Evolutionary conservation across 2,329 filamentous ascomycete species (phyloP).

Genomic region (Xylariaceae sp.): DNA sequence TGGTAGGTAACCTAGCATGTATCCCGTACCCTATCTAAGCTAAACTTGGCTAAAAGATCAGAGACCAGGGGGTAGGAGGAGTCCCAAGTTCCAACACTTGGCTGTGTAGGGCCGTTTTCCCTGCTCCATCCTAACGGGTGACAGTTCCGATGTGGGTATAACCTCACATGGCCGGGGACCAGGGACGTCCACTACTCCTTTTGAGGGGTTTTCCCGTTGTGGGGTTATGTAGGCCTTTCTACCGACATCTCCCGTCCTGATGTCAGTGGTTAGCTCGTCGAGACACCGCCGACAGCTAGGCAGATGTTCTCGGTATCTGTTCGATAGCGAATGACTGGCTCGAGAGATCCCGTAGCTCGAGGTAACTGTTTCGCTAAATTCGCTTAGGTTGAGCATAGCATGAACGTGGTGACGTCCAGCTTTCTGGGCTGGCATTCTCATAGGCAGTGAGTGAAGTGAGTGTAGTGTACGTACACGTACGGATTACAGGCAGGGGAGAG

Average conservation of each 20-base stretch:
- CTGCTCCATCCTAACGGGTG: slow-evolving; percentile 20
- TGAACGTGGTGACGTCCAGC: slow-evolving; percentile 14
- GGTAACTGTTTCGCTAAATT: slow-evolving; percentile 18
- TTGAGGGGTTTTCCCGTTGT: slow-evolving; percentile 24
- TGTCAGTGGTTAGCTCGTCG: slow-evolving; percentile 22
- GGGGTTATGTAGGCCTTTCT: slow-evolving; percentile 22
- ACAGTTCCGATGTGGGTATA: slow-evolving; percentile 20
- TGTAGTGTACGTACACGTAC: background rate
- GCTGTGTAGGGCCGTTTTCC: slow-evolving; percentile 25
- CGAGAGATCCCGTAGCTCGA: background rate
- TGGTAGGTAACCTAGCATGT: background rate
- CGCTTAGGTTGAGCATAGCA: slow-evolving; percentile 18
- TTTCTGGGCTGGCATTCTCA: slow-evolving; percentile 15
- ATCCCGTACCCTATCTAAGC: slow-evolving; percentile 13
- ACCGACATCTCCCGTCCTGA: slow-evolving; percentile 25
- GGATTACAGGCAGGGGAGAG: slow-evolving; percentile 5
- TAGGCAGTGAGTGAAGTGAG: background rate
- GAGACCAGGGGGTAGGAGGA: slow-evolving; percentile 22
- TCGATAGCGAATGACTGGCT: slow-evolving; percentile 19
- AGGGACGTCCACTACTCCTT: slow-evolving; percentile 16
- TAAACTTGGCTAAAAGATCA: slow-evolving; percentile 22
- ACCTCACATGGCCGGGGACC: slow-evolving; percentile 15
- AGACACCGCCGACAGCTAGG: slow-evolving; percentile 16
- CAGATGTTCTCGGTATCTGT: slow-evolving; percentile 17
- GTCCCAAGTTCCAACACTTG: slow-evolving; percentile 13